Base-by-base conservation (phyloP, 441 rosid genomes). In the Biscutella auriculata region DNA sequence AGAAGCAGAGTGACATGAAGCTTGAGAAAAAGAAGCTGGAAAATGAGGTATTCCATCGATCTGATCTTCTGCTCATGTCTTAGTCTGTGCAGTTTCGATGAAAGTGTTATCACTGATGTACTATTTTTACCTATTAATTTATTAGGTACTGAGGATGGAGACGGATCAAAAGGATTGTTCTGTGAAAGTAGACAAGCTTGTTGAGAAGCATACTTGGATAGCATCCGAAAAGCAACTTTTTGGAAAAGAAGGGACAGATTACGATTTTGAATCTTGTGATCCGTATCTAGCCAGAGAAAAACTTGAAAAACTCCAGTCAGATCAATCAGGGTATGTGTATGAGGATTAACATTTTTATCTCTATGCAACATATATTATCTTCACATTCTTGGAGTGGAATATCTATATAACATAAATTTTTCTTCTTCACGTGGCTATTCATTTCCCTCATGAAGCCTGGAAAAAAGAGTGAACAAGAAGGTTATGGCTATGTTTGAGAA, bases 401-500 rank as follows among this genome's bases (percentile, higher is more conserved):
- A 36, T 60, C 5, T 46, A 37, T 28, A 48, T 52, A 40, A 54
- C 50, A 42, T 33, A 37, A 39, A 40, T 51, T 57, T 46, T 45
- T 55, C 29, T 46, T 63, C 39, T 62, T 47, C 48, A 42, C 27
- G 29, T 55, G 60, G 60, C 16, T 53, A 33, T 47, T 53, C 41
- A 5, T 39, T 68, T 69, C 62, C 23, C 62, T 44, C 41, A n/a
- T 71, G 69, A 75, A 93, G 99, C 60, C 86, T 94, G 49, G 99
- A 90, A 72, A 94, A 87, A 70, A 85, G 97, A 73, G 97, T 94
- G 55, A 90, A 94, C 77, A 94, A 94, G 83, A 94, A 90, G 75
- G 99, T 90, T 34, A 94, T 90, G 96, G 83, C 94, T 2, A 90
- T 94, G 97, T 94, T 94, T 57, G 99, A 94, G 80, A 94, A 94